These are phyloP conservation scores for Colletotrichum shisoi DNA, from an alignment of 2,329 filamentous ascomycete species.

Conservation along the genomic window DNA sequence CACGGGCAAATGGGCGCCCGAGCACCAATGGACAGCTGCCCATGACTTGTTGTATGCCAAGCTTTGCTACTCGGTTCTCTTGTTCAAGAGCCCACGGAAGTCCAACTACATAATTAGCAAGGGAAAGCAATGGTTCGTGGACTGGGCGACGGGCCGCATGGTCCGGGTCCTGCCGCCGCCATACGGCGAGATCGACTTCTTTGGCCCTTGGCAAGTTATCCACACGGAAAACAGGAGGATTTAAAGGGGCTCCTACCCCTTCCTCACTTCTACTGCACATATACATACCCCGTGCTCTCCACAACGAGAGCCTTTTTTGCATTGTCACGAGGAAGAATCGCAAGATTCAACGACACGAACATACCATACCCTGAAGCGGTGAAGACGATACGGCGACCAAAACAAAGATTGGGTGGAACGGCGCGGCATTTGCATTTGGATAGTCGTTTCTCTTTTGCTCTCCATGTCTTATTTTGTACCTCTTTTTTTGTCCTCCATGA, in stretches of 20 bases:
- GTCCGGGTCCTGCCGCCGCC: constrained; percentile 61
- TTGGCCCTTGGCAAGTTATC: constrained; percentile 60
- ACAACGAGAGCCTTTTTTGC: constrained; percentile 26
- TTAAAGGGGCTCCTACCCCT: constrained; percentile 41
- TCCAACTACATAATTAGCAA: constrained; percentile 65
- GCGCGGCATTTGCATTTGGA: constrained; percentile 32
- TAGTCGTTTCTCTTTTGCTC: neutral
- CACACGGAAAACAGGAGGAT: constrained; percentile 59
- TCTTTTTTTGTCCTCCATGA: constrained; percentile 15
- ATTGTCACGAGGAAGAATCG: constrained; percentile 36
- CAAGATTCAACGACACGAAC: constrained; percentile 31
- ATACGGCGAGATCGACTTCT: constrained; percentile 61
- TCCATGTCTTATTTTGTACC: neutral
- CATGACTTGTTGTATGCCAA: constrained; percentile 68
- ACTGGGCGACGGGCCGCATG: constrained; percentile 66
- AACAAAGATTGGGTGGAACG: constrained; percentile 28
- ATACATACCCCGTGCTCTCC: constrained; percentile 22
- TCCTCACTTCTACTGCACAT: constrained; percentile 27
- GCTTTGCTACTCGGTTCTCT: constrained; percentile 66
- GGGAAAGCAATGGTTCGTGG: constrained; percentile 66
- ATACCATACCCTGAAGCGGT: constrained; percentile 20
- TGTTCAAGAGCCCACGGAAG: constrained; percentile 65
- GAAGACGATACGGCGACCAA: constrained; percentile 27
- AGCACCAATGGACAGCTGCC: constrained; percentile 62
- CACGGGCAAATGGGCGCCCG: constrained; percentile 65